These are phyloP conservation scores for Excoecaria cochinchinensis DNA, from an alignment of 345 rosid genomes.

Conservation along the genomic window DNA sequence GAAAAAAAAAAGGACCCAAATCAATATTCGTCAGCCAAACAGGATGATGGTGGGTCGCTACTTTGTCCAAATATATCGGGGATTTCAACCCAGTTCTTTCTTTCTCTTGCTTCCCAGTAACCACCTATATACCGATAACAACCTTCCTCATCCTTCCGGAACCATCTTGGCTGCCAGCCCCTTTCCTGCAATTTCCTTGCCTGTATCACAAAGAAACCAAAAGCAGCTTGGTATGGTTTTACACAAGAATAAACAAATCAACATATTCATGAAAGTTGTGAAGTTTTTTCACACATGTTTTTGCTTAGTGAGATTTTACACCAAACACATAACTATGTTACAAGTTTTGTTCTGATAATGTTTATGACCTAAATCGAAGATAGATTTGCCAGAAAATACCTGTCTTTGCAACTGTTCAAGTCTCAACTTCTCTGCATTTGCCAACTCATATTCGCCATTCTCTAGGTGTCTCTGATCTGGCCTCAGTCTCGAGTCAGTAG, in stretches of 20 bases:
- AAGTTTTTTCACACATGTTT: not conserved
- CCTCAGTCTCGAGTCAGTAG: constrained; percentile 95
- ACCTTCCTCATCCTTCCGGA: constrained; percentile 75
- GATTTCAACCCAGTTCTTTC: constrained; percentile 63
- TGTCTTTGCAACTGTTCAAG: constrained; percentile 97
- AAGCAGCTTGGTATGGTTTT: not conserved
- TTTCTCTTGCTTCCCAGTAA: constrained; percentile 92
- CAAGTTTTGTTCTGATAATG: not conserved
- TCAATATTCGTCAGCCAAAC: constrained; percentile 36
- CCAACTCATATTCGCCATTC: constrained; percentile 92
- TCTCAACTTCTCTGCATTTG: constrained; percentile 91
- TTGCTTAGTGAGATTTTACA: not conserved
- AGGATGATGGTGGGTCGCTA: constrained; percentile 38
- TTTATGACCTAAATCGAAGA: not conserved
- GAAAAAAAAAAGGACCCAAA: constrained; percentile 1
- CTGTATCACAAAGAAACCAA: constrained; percentile 38
- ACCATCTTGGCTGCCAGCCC: constrained; percentile 99
- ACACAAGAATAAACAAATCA: too few species aligned
- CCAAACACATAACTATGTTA: not conserved
- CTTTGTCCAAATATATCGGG: constrained; percentile 75
- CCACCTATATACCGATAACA: constrained; percentile 80
- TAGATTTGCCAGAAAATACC: constrained; percentile 42
- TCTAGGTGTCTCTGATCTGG: constrained; percentile 95
- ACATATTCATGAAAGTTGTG: too few species aligned
- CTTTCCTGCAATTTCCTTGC: constrained; percentile 97